Evolutionary conservation across 768 basidiomycete genomes (phyloP).

Genomic region (Trametes maxima): DNA sequence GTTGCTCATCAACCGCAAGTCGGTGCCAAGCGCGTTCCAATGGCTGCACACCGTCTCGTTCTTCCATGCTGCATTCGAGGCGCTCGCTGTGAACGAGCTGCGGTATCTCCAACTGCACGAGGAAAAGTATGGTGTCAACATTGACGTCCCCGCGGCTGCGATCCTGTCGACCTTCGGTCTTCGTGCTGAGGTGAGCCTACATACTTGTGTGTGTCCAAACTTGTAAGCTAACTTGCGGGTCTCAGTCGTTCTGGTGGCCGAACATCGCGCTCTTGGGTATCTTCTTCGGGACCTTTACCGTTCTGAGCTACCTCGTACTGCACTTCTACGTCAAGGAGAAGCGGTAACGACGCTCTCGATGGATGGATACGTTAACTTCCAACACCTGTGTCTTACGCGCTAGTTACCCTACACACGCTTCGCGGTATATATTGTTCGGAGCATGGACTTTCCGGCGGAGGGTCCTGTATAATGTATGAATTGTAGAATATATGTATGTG

Average conservation of each 20-base stretch:
- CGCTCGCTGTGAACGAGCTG: slow-evolving; percentile 95
- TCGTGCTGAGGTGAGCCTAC: slow-evolving; percentile 69
- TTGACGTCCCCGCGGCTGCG: slow-evolving; percentile 94
- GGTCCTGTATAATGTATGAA: slow-evolving; percentile 18
- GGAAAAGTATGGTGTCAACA: slow-evolving; percentile 94
- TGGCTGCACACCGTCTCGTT: slow-evolving; percentile 94
- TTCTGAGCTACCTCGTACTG: slow-evolving; percentile 74
- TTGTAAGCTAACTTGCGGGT: slow-evolving; percentile 14
- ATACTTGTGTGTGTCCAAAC: not conserved
- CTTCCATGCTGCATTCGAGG: slow-evolving; percentile 99
- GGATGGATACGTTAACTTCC: not conserved
- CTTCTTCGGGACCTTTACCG: slow-evolving; percentile 82
- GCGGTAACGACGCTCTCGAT: slow-evolving; percentile 35
- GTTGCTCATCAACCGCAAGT: slow-evolving; percentile 90
- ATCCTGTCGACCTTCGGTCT: slow-evolving; percentile 95
- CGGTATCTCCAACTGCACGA: slow-evolving; percentile 93
- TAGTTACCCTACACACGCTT: not conserved
- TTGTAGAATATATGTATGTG: slow-evolving; percentile 15
- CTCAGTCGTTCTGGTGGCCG: slow-evolving; percentile 96
- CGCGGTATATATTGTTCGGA: slow-evolving; percentile 4
- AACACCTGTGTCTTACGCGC: not conserved
- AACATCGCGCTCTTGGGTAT: slow-evolving; percentile 85
- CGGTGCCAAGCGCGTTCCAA: slow-evolving; percentile 66
- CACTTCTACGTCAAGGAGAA: slow-evolving; percentile 90
- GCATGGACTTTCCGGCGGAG: slow-evolving; percentile 6